Base-by-base conservation (phyloP, 2,329 filamentous ascomycete species). In the Penicillium sp. region DNA sequence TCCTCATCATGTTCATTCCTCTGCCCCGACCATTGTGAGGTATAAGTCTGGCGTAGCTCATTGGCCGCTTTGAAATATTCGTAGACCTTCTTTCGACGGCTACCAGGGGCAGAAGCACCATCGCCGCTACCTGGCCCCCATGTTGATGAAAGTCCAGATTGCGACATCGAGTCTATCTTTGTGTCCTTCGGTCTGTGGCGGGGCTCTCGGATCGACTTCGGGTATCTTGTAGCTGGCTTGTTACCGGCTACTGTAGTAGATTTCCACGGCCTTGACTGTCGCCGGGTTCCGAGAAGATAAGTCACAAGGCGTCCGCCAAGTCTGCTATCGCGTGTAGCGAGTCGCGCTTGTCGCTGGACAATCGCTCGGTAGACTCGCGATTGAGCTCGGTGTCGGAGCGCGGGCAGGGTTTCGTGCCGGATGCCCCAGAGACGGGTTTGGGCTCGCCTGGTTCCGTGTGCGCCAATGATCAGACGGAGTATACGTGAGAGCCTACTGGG, bases 41-140 rank as follows among this genome's bases (percentile, higher is more conserved):
- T 79, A 70, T 90, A 90, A 39, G 82, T 81, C 73, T 90, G 87
- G 38, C 87, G 79, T 55, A 90, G 70, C 70, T 90, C 87, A 68
- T 90, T 90, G 11, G 87, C 88, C 50, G 87, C 86, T 69, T 85
- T 87, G 53, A 90, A 70, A 68, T 89, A 89, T 13, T 84, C 86
- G 34, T 89, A 90, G 43, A 97, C 78, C 79, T 88, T 95, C 74
- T 83, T 88, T 65, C 93, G 82, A 63, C 91, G 81, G n/a, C 85
- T 82, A 1, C 92, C 91, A 36, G 84, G 82, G 75, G 92, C 72
- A 44, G 69, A 69, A 62, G 58, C 66, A 47, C 62, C 65, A 55
- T 66, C 62, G 19, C 69, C 70, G 40, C 61, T 49, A 6, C 62
- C 65, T 58, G 61, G 59, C 33, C 63, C 59, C 53, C 66, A 64